phyloP scores from a whole-genome alignment of 495 filamentous ascomycete species.

The Xylaria telfairii region DNA sequence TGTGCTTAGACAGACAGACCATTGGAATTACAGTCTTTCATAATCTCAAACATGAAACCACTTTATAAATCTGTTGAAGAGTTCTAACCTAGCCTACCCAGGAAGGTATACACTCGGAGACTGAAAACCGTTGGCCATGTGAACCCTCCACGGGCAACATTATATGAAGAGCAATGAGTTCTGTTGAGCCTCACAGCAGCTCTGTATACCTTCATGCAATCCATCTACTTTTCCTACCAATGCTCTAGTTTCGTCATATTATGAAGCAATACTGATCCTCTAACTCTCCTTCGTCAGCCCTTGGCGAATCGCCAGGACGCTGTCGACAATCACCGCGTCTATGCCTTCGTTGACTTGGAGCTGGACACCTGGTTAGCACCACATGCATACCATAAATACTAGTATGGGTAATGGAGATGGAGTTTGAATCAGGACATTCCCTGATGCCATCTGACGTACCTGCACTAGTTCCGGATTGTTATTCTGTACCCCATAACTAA shows the following conservation, averaged over 20 bases:
- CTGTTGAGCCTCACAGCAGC: background rate
- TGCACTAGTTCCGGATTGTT: slow-evolving; percentile 85
- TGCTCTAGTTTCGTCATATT: background rate
- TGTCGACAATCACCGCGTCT: slow-evolving; percentile 96
- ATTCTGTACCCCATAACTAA: slow-evolving; percentile 90
- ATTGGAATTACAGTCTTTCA: too few species aligned
- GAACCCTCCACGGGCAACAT: background rate
- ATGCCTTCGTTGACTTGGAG: slow-evolving; percentile 94
- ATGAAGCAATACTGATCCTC: background rate
- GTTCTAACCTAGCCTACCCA: background rate
- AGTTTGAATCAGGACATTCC: too few species aligned
- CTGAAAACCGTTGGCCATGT: background rate
- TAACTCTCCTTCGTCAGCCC: slow-evolving; percentile 48
- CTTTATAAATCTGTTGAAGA: background rate
- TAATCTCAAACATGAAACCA: background rate
- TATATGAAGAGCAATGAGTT: background rate
- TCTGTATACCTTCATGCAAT: background rate
- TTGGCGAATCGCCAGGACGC: slow-evolving; percentile 76
- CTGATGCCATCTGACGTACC: slow-evolving; percentile 56
- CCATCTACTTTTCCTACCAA: background rate
- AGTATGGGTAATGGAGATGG: too few species aligned
- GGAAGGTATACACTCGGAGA: background rate
- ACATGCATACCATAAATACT: background rate
- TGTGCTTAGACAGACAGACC: too few species aligned
- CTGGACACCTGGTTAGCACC: slow-evolving; percentile 51